Conservation (phyloP, 768 basidiomycete genomes). For the Serendipita sp. region DNA sequence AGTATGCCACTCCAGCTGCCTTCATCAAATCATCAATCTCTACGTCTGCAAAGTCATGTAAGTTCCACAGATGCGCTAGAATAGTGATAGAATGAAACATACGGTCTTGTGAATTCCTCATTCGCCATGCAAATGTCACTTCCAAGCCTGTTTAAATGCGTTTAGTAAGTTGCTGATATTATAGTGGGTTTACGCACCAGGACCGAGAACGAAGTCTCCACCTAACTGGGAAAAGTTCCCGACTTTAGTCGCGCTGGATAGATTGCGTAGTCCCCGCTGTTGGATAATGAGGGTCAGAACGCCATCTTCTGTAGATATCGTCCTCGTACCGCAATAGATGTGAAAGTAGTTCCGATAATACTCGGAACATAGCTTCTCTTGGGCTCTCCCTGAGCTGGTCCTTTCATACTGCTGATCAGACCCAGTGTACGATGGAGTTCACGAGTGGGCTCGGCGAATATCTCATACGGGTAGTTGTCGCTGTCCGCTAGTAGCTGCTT, state of each 20-base stretch:
- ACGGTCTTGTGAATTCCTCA: conserved; percentile 50
- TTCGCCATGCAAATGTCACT: conserved; percentile 32
- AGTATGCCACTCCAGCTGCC: conserved; percentile 23
- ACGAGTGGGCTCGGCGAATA: conserved; percentile 53
- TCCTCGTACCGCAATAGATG: background rate
- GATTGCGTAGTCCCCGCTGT: background rate
- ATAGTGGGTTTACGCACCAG: conserved; percentile 23
- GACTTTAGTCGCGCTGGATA: background rate
- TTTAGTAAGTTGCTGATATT: background rate
- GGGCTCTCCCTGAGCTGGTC: conserved; percentile 17
- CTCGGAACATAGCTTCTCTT: conserved; percentile 14
- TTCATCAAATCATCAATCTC: conserved; percentile 36
- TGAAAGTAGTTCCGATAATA: conserved; percentile 13
- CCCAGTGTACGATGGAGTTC: conserved; percentile 43
- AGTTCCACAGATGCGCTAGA: background rate
- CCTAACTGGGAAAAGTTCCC: conserved; percentile 46
- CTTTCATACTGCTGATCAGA: conserved; percentile 33
- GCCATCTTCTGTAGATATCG: background rate
- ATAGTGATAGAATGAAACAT: conserved; percentile 8
- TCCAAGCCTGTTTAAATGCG: background rate
- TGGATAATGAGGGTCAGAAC: background rate
- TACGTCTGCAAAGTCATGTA: conserved; percentile 22
- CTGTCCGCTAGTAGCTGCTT: background rate
- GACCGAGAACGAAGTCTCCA: conserved; percentile 47
- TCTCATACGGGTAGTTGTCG: conserved; percentile 15